Base-by-base conservation (phyloP, 1,284 basidiomycete species). In the Microbotryum silenes-acaulis region DNA sequence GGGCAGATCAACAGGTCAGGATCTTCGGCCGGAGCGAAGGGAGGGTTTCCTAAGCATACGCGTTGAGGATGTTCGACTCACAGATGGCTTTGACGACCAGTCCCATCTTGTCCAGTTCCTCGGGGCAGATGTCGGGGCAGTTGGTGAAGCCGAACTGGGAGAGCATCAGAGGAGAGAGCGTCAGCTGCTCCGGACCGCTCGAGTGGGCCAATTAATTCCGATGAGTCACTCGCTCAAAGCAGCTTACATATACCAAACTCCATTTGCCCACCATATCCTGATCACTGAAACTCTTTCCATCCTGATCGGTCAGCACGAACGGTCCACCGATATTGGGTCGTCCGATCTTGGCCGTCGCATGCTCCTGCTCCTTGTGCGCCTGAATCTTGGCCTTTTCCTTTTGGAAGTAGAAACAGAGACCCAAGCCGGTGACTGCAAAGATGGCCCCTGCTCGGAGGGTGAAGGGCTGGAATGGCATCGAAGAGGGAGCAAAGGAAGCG, bases 51-150 rank as follows among this genome's bases (percentile, higher is more conserved):
- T 55, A 4, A 33, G 25, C 8, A 27, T 12, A 47, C n/a, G 2
- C 14, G 7, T 14, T 23, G 27, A n/a, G 29, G 18, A 31, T 21
- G 14, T 29, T 14, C 25, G 23, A 77, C 86, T 67, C 69, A 87
- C 89, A 85, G 62, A 91, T 80, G 52, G 80, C 78, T 48, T 88
- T 80, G 42, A 97, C 82, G n/a, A 93, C 86, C 1, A 78, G 81
- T 23, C 87, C 85, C 81, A 97, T 87, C 80, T 98, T 98, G 80
- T 98, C 94, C 37, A 99, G 81, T 77, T 98, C 94, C 66, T 96
- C 91, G 2, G 94, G 94, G 75, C 94, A 99, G 64, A 99, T 97
- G 76, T 99, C 96, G 4, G 94, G 96, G 75, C 92, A 96, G 76
- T 96, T 92, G 37, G 91, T 92, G 78, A 96, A 96, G 16, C 92